Percentiles rank a stretch among this genome's conserved stretches.
Conservation (phyloP, 768 basidiomycete species). For the Rhodosporidiobolus odoratus region DNA sequence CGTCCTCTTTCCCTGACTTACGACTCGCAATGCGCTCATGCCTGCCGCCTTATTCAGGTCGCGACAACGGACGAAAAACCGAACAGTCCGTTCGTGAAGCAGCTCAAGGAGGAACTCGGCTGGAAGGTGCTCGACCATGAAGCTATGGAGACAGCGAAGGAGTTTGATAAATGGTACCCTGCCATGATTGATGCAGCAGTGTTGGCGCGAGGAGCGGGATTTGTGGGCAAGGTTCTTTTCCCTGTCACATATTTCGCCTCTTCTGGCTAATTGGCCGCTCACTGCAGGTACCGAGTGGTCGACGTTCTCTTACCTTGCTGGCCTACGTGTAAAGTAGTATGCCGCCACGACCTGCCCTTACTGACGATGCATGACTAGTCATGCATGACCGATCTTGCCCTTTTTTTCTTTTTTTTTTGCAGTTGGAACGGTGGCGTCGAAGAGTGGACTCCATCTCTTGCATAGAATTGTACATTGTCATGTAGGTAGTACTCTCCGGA, state of each 20-base stretch:
- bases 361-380: too few species aligned
- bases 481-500: background rate
- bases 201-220: conserved; percentile 4
- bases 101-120: conserved; percentile 53
- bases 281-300: background rate
- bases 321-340: conserved; percentile 28
- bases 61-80: conserved; percentile 64
- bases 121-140: conserved; percentile 58
- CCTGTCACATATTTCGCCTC: background rate
- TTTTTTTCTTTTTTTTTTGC: background rate
- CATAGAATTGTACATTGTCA: background rate
- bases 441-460: conserved; percentile 23
- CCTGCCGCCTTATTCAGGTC: background rate
- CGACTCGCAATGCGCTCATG: background rate
- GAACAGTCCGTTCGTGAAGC: conserved; percentile 55
- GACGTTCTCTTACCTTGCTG: conserved; percentile 21
- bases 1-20: background rate
- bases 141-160: conserved; percentile 49
- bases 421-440: conserved; percentile 30
- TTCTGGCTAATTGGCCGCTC: background rate
- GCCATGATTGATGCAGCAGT: conserved; percentile 19
- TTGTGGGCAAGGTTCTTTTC: conserved; percentile 7
- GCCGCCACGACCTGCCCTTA: too few species aligned
- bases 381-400: too few species aligned
- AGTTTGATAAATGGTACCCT: conserved; percentile 31